phyloP scores from a whole-genome alignment of 1,284 basidiomycete species.

The Cutaneotrichosporon spelunceum region DNA sequence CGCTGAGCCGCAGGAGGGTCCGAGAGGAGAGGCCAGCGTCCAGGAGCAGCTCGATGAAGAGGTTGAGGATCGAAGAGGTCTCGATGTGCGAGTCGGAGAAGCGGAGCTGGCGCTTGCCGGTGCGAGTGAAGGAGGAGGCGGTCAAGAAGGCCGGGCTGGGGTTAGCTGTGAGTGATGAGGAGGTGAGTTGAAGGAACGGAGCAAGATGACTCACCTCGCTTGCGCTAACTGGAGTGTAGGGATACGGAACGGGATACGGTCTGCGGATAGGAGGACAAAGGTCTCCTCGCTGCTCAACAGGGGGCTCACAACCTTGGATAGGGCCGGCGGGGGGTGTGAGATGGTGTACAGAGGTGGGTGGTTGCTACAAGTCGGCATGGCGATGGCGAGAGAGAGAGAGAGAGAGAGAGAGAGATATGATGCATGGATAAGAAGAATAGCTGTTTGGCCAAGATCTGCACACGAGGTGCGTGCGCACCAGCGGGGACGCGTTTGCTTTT shows the following conservation, averaged over 20 bases:
- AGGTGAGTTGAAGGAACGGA: not conserved
- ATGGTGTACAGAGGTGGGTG: not conserved
- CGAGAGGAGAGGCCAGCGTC: not conserved
- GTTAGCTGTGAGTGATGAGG: not conserved
- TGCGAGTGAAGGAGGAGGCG: not conserved
- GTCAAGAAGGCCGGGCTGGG: not conserved
- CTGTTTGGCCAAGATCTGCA: not conserved
- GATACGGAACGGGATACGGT: not conserved
- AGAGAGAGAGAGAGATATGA: not conserved
- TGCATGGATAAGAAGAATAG: not conserved
- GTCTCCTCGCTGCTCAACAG: not conserved
- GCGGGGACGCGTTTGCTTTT: not conserved
- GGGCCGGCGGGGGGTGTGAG: not conserved
- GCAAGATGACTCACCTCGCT: not conserved
- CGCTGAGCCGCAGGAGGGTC: not conserved
- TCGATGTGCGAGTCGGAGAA: not conserved
- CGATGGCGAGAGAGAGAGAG: not conserved
- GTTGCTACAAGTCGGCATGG: not conserved
- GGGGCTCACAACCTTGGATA: not conserved
- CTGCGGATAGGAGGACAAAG: not conserved
- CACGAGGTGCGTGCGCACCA: not conserved
- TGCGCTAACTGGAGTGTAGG: not conserved
- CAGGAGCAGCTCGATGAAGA: not conserved
- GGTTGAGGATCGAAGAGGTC: not conserved
- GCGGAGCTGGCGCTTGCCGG: not conserved